Evolutionary conservation across 768 basidiomycete species (phyloP), one percentile per base, ranked within the genome.

Genomic region (Lyophyllum decastes): DNA sequence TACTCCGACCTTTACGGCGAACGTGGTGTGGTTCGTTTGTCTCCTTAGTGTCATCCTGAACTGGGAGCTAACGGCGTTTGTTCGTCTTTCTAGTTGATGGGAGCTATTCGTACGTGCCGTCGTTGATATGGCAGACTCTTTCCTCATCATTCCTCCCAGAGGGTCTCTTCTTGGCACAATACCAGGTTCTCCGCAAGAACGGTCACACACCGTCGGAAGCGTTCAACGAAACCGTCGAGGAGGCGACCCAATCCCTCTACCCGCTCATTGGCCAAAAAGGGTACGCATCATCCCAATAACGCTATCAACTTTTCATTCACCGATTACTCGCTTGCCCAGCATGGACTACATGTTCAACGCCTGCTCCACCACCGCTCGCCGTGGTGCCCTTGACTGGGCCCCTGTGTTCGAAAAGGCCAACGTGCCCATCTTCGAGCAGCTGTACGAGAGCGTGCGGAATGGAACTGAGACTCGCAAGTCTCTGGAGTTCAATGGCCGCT

Each of bases 261-360:
- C 97, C 97, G 59, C 76, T 99, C 74, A 94, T 99, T 68, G 97
- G 96, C 64, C 84, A 89, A 69, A 90, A 97, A 73, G 95, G 94
- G 89, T 92, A 72, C 54, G 86, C 70, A 7, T 19, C 40, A 19
- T 17, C 14, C n/a, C 53, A 33, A 14, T 1, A 14, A 12, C 16
- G 38, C 17, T 2, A 17, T 6, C 27, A 56, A 16, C 52, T 47
- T 43, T 14, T 25, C 24, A 34, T 3, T 45, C 43, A 21, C 52
- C 24, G 7, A 40, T 30, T 52, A 35, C 5, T 49, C 9, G 30
- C n/a, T 54, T 35, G 53, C 33, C 44, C 48, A 95, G 95, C 55
- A 90, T 95, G 95, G 95, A 98, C 78, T 96, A 97, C 86, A 98
- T 98, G 95, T 98, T 89, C 86, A 90, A 90, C 71, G 96, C 97